A percentile compares a stretch with the other conserved stretches of the same genome.
Conservation (phyloP, 768 basidiomycete genomes). For the Lepiota venenata region DNA sequence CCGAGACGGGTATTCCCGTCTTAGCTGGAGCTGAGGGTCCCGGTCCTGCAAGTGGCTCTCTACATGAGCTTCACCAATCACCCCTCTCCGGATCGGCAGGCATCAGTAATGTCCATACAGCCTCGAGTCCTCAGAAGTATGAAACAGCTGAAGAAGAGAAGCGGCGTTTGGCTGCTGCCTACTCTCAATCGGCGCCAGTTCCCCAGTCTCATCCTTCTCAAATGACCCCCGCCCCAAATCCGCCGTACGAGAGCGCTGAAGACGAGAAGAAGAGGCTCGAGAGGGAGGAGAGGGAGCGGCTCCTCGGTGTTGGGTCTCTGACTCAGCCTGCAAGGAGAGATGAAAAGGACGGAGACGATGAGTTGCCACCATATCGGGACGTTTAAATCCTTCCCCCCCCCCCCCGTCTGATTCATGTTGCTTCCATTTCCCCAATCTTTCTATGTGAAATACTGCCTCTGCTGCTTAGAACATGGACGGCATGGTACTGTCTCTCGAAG, state of each 20-base stretch:
- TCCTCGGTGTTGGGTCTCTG: conserved; percentile 27
- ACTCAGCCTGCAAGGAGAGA: conserved; percentile 18
- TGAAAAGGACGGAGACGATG: conserved; percentile 35
- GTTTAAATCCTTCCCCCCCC: background rate
- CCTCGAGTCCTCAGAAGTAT: conserved; percentile 22
- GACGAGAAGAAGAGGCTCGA: conserved; percentile 53
- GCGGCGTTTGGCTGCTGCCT: conserved; percentile 42
- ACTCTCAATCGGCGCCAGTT: conserved; percentile 30
- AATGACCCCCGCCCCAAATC: background rate
- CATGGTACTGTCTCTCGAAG: background rate
- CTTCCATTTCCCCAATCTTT: background rate
- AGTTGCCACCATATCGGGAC: conserved; percentile 49
- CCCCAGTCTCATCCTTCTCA: conserved; percentile 14
- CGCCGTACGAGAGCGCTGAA: conserved; percentile 30
- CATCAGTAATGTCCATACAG: conserved; percentile 20
- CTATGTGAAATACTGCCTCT: too few relatives aligned
- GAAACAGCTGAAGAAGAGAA: conserved; percentile 69
- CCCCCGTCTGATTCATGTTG: background rate
- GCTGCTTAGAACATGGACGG: too few relatives aligned
- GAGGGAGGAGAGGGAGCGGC: conserved; percentile 62
- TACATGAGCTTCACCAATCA: conserved; percentile 46
- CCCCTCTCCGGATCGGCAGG: conserved; percentile 31
- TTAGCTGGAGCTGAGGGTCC: conserved; percentile 56
- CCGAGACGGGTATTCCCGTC: conserved; percentile 76
- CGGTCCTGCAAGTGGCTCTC: conserved; percentile 63